Conservation (phyloP, 1,139 yeast genomes). For the Wickerhamomyces sp. region DNA sequence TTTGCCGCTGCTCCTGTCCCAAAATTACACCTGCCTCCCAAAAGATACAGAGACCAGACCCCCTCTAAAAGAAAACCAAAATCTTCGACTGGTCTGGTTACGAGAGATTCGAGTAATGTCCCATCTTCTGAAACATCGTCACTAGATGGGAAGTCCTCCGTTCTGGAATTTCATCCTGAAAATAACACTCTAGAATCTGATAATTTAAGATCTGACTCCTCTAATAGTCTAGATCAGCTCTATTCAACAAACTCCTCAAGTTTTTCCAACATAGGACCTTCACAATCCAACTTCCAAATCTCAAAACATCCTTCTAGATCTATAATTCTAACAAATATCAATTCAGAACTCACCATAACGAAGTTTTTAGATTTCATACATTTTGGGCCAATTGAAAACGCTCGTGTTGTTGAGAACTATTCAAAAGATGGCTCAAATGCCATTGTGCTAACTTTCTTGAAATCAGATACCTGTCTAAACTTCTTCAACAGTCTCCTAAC, state of each 20-base stretch:
- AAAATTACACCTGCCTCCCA: slow-evolving; percentile 31
- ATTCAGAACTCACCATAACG: slow-evolving; percentile 12
- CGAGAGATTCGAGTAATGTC: not conserved
- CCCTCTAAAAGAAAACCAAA: slow-evolving; percentile 5
- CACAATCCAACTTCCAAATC: slow-evolving; percentile 21
- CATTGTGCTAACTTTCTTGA: slow-evolving; percentile 36
- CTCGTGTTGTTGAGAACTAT: slow-evolving; percentile 26
- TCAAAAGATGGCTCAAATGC: slow-evolving; percentile 20
- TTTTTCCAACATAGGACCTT: slow-evolving; percentile 1
- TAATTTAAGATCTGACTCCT: slow-evolving; percentile 7
- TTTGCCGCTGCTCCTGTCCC: slow-evolving; percentile 25
- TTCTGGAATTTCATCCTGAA: slow-evolving; percentile 3
- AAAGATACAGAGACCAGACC: slow-evolving; percentile 8
- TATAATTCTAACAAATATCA: slow-evolving; percentile 22
- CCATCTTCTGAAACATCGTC: slow-evolving; percentile 7
- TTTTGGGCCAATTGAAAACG: slow-evolving; percentile 40
- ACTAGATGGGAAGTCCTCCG: slow-evolving; percentile 15
- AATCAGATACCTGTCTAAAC: slow-evolving; percentile 38
- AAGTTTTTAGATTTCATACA: slow-evolving; percentile 26
- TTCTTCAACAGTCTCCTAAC: slow-evolving; percentile 42
- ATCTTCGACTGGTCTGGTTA: not conserved
- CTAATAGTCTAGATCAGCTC: slow-evolving; percentile 7
- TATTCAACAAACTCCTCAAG: slow-evolving; percentile 7
- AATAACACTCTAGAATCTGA: not conserved
- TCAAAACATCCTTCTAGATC: slow-evolving; percentile 23